These are phyloP conservation scores for Exophiala xenobiotica DNA, from an alignment of 2,329 filamentous ascomycete species.

Conservation along the genomic window DNA sequence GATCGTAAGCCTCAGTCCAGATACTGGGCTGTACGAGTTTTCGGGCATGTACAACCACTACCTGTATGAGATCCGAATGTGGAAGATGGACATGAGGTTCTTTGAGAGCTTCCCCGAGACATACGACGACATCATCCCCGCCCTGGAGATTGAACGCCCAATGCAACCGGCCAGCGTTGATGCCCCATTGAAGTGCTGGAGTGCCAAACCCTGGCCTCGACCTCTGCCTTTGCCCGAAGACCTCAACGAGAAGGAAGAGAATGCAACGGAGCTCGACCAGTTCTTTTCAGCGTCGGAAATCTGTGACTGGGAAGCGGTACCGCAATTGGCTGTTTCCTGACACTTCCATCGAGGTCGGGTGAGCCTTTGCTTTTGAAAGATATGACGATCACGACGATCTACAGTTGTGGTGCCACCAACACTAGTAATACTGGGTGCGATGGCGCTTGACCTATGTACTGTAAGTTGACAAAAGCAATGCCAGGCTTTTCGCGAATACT, in stretches of 20 bases:
- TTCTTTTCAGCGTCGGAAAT: neutral
- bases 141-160: constrained; percentile 1
- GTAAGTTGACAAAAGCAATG: too few species aligned
- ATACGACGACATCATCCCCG: constrained; percentile 1
- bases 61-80: constrained; percentile 5
- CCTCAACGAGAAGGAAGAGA: neutral
- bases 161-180: neutral
- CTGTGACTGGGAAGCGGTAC: neutral
- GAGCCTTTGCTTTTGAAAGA: too few species aligned
- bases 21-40: constrained; percentile 2
- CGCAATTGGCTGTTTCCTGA: too few species aligned
- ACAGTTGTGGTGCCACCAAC: too few species aligned
- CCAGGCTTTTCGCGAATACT: too few species aligned
- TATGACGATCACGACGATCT: too few species aligned
- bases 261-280: neutral
- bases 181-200: neutral
- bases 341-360: too few species aligned
- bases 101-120: constrained; percentile 4
- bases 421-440: too few species aligned
- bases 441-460: too few species aligned
- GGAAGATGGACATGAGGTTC: constrained; percentile 3
- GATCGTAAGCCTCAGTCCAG: neutral
- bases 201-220: neutral
- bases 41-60: constrained; percentile 1
- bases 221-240: constrained; percentile 2